Evolutionary conservation across 73 alveolate genomes (phyloP).

Genomic region (Diophrys appendiculata): DNA sequence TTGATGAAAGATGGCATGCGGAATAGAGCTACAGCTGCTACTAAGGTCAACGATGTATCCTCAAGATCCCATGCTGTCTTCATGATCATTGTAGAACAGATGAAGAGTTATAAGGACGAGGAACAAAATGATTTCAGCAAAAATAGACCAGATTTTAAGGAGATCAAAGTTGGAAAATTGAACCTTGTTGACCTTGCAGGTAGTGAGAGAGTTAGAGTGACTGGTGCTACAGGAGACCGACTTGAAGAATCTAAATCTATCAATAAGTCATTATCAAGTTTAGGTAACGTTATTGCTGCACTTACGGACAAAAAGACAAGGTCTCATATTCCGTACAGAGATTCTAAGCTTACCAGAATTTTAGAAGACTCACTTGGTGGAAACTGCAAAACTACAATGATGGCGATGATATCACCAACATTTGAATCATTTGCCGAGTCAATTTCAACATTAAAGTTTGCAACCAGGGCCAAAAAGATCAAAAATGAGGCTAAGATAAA

Average conservation of each 20-base stretch:
- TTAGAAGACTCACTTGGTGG: slow-evolving; percentile 87
- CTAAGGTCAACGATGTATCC: slow-evolving; percentile 97
- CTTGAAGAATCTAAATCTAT: slow-evolving; percentile 88
- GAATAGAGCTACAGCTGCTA: slow-evolving; percentile 95
- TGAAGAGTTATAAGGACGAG: slow-evolving; percentile 50
- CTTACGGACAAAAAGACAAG: slow-evolving; percentile 71
- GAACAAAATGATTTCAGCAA: not conserved
- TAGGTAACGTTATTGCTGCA: slow-evolving; percentile 90
- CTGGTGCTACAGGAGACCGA: slow-evolving; percentile 88
- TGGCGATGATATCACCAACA: slow-evolving; percentile 93
- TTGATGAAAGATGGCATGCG: slow-evolving; percentile 93
- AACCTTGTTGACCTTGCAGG: slow-evolving; percentile 91
- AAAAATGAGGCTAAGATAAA: slow-evolving; percentile 82
- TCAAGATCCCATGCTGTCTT: slow-evolving; percentile 98
- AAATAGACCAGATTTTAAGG: slow-evolving; percentile 32
- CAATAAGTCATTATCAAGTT: slow-evolving; percentile 81
- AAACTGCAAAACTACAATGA: slow-evolving; percentile 87
- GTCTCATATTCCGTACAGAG: slow-evolving; percentile 86
- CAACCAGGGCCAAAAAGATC: slow-evolving; percentile 86
- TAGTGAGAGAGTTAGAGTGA: slow-evolving; percentile 83
- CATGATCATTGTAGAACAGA: slow-evolving; percentile 89
- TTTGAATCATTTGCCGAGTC: slow-evolving; percentile 73
- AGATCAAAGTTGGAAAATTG: slow-evolving; percentile 84
- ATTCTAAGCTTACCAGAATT: slow-evolving; percentile 84
- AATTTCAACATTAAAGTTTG: slow-evolving; percentile 76